Base-by-base conservation (phyloP, 2,329 filamentous ascomycete species). In the Penicillium decumbens region DNA sequence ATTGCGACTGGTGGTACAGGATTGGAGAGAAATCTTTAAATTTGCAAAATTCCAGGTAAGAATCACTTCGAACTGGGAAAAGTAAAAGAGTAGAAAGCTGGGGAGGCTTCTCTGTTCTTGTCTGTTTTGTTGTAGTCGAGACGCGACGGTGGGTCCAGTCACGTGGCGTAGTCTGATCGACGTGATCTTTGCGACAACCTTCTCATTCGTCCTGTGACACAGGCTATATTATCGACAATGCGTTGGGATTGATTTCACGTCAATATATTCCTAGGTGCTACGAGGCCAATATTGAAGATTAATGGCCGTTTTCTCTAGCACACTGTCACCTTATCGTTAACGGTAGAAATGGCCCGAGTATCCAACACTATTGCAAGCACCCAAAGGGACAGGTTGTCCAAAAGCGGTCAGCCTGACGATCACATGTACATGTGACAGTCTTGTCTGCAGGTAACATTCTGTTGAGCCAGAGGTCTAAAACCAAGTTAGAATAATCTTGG, bases 71-170 rank as follows among this genome's bases (percentile, higher is more conserved):
- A 37, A 4, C 7, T 20, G 3, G 8, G 33, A 37, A 10, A 9
- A 4, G 5, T 10, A 3, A 4, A 9, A 35, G 8, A 4, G 3
- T 4, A 4, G 9, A 18, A 37, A 37, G 33, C 33, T 12, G 8
- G 33, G 9, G 33, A 37, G 20, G 33, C 33, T 38, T 12, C 24
- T 41, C 27, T 39, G 38, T 23, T 23, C 20, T 23, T 3, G 20
- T 23, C 20, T 23, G 20, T 23, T 32, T 46, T 41, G 44, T 30
- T 32, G 41, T 8, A 44, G 23, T 18, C 38, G 6, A 47, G 33
- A 53, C 53, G 53, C 53, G 53, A 47, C 49, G 30, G 49, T 53
- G 50, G 53, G 46, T 55, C 52, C 15, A 15, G 10, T 35, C 53
- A 55, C 53, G 53, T 53, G 53, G 53, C 41, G 45, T 40, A 12